Percentiles rank a stretch among this genome's conserved stretches.
Evolutionary conservation across 2,329 filamentous ascomycete species (phyloP).

Genomic region (Chaetomium sp.): DNA sequence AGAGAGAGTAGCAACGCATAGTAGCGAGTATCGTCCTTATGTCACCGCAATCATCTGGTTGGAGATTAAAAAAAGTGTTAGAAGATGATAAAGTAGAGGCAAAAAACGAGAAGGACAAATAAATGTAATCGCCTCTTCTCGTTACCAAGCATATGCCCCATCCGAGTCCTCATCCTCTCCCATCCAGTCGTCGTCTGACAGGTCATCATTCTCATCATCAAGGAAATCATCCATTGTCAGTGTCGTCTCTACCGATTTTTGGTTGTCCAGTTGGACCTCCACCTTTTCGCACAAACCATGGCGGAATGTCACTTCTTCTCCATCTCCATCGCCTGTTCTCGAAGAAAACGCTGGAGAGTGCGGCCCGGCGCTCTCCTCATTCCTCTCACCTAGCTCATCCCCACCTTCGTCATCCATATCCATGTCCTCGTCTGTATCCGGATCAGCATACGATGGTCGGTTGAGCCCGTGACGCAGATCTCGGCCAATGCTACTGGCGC

Average conservation of each 20-base stretch:
- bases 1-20: no score
- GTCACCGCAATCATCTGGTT: no score
- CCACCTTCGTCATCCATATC: slow-evolving; percentile 24
- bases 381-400: not conserved
- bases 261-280: slow-evolving; percentile 67
- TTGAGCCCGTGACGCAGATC: slow-evolving; percentile 18
- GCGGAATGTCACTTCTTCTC: slow-evolving; percentile 12
- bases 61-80: not conserved
- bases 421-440: slow-evolving; percentile 41
- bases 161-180: slow-evolving; percentile 18
- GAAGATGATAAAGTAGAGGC: not conserved
- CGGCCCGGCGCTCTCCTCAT: not conserved
- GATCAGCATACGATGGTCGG: slow-evolving; percentile 36
- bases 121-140: not conserved
- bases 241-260: slow-evolving; percentile 62
- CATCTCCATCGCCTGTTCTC: not conserved
- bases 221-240: slow-evolving; percentile 68
- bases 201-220: slow-evolving; percentile 44
- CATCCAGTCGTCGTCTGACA: slow-evolving; percentile 50
- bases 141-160: slow-evolving; percentile 22
- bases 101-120: not conserved
- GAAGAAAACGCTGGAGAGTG: no score
- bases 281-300: slow-evolving; percentile 68
- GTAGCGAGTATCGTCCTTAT: no score
- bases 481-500: slow-evolving; percentile 25